Base-by-base conservation (phyloP, 805 yeast genomes). In the Candida chauliodis region DNA sequence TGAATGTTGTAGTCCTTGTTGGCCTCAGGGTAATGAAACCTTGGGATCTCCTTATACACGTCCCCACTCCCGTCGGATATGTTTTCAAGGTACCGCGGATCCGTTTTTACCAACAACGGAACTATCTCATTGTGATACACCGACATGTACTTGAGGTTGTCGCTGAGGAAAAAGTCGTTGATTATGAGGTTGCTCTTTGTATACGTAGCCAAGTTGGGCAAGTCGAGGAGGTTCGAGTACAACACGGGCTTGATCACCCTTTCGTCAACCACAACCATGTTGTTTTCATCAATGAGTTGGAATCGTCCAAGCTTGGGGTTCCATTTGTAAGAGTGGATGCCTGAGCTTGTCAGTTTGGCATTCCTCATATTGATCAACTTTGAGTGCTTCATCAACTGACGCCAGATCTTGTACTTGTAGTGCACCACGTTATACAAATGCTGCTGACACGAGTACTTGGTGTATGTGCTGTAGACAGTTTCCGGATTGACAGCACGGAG, bases 401-500 rank as follows among this genome's bases (percentile, higher is more conserved):
- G 56, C 69, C 69, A 63, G 30, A 63, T 57, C 38, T 57, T 59
- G 42, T 61, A 63, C 15, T 66, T 40, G 40, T 53, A 61, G 33
- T 63, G 69, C 25, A 55, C 58, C 13, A 63, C 69, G 36, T 62
- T 58, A n/a, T 47, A 34, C 22, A 63, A 45, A 47, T 63, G 69
- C 40, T 63, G 69, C 26, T 56, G 66, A 37, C 68, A 61, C 8
- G 66, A 60, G 35, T 63, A 63, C 38, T 63, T 63, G 20, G 69
- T 63, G 35, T 63, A 63, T 2, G 69, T 63, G 10, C 67, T 60
- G 39, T 63, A 63, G 1, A 63, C 69, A 1, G 69, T 61, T 32
- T 61, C 62, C 1, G 69, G 69, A 38, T 63, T 63, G n/a, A 64
- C 65, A 5, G 51, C 48, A 16, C 69, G 42, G 30, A 63, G 44